phyloP scores from a whole-genome alignment of 2,329 filamentous ascomycete genomes.

The Cladosporium austrohemisphaericum region DNA sequence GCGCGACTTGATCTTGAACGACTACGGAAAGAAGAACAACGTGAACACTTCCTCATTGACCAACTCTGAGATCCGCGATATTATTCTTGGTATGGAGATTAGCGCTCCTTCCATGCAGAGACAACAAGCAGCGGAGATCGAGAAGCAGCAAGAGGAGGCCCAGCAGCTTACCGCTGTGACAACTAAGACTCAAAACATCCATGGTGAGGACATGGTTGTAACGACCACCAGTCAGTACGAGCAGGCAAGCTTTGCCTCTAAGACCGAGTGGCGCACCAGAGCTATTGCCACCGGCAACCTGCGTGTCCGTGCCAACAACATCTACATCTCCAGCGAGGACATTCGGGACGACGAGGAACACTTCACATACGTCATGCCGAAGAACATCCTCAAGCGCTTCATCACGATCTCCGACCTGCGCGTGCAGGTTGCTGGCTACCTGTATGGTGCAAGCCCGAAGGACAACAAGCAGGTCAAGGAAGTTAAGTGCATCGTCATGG shows the following conservation, averaged over 20 bases:
- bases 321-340: constrained; percentile 96
- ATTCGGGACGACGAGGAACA: constrained; percentile 83
- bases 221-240: constrained; percentile 98
- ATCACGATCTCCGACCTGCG: constrained; percentile 95
- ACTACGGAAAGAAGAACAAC: constrained; percentile 99
- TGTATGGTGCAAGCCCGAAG: constrained; percentile 87
- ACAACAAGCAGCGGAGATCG: constrained; percentile 96
- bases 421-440: constrained; percentile 91
- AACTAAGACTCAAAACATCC: constrained; percentile 95
- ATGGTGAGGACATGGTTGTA: constrained; percentile 96
- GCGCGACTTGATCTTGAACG: constrained; percentile 91
- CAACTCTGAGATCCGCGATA: constrained; percentile 93
- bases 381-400: constrained; percentile 97
- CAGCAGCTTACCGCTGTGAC: constrained; percentile 95
- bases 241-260: constrained; percentile 94
- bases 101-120: constrained; percentile 96
- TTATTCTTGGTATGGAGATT: constrained; percentile 99
- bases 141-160: constrained; percentile 97
- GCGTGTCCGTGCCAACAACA: constrained; percentile 91
- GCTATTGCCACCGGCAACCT: constrained; percentile 96
- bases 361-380: constrained; percentile 97
- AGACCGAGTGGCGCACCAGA: constrained; percentile 96
- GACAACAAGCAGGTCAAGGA: constrained; percentile 98
- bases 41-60: constrained; percentile 97
- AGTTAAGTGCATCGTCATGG: constrained; percentile 92